Base-by-base conservation (phyloP, 116 monocot species). In the Phalaenopsis hybrid region DNA sequence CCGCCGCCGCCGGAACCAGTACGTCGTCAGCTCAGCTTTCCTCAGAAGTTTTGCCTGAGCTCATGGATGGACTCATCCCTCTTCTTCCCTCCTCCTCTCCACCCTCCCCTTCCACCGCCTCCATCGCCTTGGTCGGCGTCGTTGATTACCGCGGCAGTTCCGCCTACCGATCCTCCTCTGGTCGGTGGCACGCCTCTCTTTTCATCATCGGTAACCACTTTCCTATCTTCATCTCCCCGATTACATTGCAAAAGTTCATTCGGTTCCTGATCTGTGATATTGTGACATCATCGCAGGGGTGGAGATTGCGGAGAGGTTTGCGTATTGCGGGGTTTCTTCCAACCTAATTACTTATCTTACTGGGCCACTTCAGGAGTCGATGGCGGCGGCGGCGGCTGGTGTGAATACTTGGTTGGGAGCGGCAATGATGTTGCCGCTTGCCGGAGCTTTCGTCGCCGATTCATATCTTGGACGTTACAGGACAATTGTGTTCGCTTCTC, bases 281-380 rank as follows among this genome's bases (percentile, higher is more conserved):
- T 15, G 49, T 23, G 8, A 9, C 3, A 13, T 65, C 8, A 31
- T 17, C 75, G 78, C 74, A 94, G 94, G 92, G 5, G 86, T 92
- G 81, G 94, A 94, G 85, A 84, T 92, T 12, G 90, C 88, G 43
- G 90, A 92, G 92, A 86, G 94, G 80, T 89, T 87, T 75, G 87
- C 92, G 11, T 94, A 86, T 75, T 90, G 87, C 78, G 94, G 94
- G n/a, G 81, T 94, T 20, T 78, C 86, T 25, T 86, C 89, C 9
- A 94, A 94, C 69, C 85, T 94, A 48, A 94, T 94, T 25, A 89
- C 83, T n/a, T 94, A 94, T 86, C 75, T 94, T 78, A 94, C 90
- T 0, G 92, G 87, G 3, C 84, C 89, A n/a, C 83, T 92, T 4
- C 79, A 87, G 34, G 77, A 90, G 85, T 83, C 89, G 6, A 92